Evolutionary conservation across 345 rosid species (phyloP).

Genomic region (Linum trigynum): DNA sequence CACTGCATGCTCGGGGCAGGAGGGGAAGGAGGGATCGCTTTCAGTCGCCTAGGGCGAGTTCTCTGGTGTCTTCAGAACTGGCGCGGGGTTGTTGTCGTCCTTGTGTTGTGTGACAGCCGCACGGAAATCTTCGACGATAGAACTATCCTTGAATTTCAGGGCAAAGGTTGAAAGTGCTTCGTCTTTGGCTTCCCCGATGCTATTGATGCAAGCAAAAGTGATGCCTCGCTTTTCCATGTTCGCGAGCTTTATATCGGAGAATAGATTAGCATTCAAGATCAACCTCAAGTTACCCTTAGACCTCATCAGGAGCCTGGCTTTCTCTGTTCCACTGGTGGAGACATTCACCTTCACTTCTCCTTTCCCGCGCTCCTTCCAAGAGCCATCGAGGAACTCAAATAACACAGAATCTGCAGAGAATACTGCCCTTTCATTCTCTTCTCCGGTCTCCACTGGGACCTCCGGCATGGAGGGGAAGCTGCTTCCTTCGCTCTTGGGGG

Average conservation of each 20-base stretch:
- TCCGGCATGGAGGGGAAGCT: constrained; percentile 64
- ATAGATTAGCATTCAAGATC: constrained; percentile 81
- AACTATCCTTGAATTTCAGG: constrained; percentile 64
- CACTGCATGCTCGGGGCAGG: neutral
- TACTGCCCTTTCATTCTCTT: constrained; percentile 73
- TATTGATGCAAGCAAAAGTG: constrained; percentile 81
- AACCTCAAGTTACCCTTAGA: constrained; percentile 82
- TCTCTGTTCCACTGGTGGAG: constrained; percentile 40
- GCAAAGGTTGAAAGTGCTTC: constrained; percentile 68
- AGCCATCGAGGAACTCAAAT: constrained; percentile 61
- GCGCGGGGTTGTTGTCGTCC: constrained; percentile 22
- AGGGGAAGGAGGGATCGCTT: neutral
- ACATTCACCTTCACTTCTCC: constrained; percentile 88
- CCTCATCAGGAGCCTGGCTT: constrained; percentile 80
- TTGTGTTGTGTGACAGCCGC: constrained; percentile 44
- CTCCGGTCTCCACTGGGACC: constrained; percentile 81
- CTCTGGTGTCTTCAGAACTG: constrained; percentile 66
- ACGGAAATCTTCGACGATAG: constrained; percentile 58
- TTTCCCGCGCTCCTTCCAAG: constrained; percentile 98
- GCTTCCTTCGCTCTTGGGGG: constrained; percentile 52
- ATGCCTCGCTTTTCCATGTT: constrained; percentile 92
- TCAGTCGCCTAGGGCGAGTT: constrained; percentile 44
- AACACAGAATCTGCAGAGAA: constrained; percentile 70
- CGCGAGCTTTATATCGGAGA: constrained; percentile 84
- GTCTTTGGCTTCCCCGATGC: constrained; percentile 47